Evolutionary conservation across 805 yeast species (phyloP), one percentile per base, ranked within the genome.

Genomic region (Wickerhamiella bombiphila): DNA sequence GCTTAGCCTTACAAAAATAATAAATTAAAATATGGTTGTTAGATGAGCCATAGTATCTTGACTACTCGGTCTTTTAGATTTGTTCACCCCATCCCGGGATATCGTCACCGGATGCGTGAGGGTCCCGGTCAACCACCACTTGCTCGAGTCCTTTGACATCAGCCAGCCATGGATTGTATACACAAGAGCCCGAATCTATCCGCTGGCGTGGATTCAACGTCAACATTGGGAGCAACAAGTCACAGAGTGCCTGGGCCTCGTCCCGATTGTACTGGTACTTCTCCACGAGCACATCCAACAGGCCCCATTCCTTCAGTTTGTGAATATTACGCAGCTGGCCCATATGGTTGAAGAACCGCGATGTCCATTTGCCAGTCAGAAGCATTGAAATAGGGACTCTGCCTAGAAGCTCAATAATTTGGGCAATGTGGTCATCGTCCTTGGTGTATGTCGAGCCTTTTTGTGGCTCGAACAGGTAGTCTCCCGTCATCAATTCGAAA

Each of bases 341-440:
- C 43, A 72, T 61, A 33, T 56, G 61, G 58, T 76, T 72, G 68
- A 80, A 76, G 50, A 72, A 69, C 52, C 74, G 71, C 41, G 70
- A 53, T 6, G 80, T 58, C 63, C 75, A 66, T 55, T 69, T 68
- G 34, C 85, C 76, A 45, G 72, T 66, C 57, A 69, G 63, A 37
- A 78, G 56, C 49, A 76, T 53, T 34, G 66, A 62, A 13, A 70
- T 49, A 2, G 93, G 93, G 38, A 79, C 62, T 22, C 70, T 66
- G 1, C 93, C 88, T 37, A 81, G 54, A 14, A 81, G 63, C 57
- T 88, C 97, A 25, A 91, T 75, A 11, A 91, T 82, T 57, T 91
- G 97, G 0, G 97, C 97, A 49, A 91, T 68, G 57, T 91, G 98
- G 56, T 91, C 98, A 53, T 88, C 96, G 57, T 86, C 94, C 52